These are phyloP conservation scores for Ceratocystis alfenasii DNA, from an alignment of 2,329 filamentous ascomycete species.

Conservation along the genomic window DNA sequence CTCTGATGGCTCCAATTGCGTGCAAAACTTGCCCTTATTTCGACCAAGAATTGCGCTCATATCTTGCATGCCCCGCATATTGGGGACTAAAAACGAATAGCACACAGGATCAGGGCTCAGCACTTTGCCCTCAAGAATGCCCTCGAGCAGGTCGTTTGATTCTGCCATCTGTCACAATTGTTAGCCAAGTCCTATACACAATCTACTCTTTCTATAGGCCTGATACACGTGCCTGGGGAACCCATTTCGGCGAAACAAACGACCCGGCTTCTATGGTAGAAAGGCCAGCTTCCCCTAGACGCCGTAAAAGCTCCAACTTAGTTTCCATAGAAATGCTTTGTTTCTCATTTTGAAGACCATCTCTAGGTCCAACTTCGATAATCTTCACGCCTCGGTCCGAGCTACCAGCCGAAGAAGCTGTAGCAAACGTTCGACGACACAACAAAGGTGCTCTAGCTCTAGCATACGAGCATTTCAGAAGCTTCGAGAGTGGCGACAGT, in stretches of 20 bases:
- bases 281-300: conserved; percentile 56
- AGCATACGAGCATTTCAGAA: conserved; percentile 2
- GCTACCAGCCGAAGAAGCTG: conserved; percentile 10
- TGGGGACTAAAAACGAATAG: conserved; percentile 73
- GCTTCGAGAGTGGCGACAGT: background rate
- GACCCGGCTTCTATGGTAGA: conserved; percentile 67
- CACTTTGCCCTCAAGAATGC: conserved; percentile 49
- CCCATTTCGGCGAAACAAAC: conserved; percentile 74
- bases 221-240: conserved; percentile 54
- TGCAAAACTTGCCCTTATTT: conserved; percentile 39
- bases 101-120: conserved; percentile 46
- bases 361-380: conserved; percentile 72
- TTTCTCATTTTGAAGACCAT: conserved; percentile 82
- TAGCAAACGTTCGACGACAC: conserved; percentile 17
- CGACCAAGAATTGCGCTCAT: conserved; percentile 43
- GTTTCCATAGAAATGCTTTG: conserved; percentile 55
- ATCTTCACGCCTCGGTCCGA: conserved; percentile 45
- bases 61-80: conserved; percentile 57
- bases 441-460: conserved; percentile 8
- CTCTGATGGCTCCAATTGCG: conserved; percentile 37
- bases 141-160: conserved; percentile 60
- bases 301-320: conserved; percentile 64
- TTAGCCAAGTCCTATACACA: background rate
- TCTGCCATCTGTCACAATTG: conserved; percentile 54
- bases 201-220: background rate